Evolutionary conservation across 768 basidiomycete species (phyloP).

Genomic region (Nidula microcarpa): DNA sequence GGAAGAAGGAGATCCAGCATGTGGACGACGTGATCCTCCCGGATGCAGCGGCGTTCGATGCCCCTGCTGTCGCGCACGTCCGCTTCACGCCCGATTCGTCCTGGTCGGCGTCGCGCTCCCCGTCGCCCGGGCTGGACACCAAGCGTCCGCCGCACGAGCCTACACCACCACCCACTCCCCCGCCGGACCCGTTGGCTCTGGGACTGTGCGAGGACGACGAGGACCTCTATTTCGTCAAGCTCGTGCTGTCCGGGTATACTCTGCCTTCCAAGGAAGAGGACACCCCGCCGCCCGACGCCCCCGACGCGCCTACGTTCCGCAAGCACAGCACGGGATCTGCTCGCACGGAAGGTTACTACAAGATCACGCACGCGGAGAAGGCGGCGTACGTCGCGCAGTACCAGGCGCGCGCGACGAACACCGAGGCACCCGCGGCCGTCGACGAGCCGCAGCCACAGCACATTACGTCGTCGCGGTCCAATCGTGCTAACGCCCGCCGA

Average conservation of each 20-base stretch:
- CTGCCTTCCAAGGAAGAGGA: conserved; percentile 12
- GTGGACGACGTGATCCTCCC: conserved; percentile 50
- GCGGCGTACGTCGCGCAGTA: conserved; percentile 91
- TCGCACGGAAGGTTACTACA: conserved; percentile 93
- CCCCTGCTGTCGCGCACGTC: conserved; percentile 48
- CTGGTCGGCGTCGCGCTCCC: conserved; percentile 48
- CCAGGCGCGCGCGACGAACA: conserved; percentile 52
- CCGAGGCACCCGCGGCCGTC: conserved; percentile 38
- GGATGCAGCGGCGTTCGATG: conserved; percentile 44
- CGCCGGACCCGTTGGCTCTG: conserved; percentile 48
- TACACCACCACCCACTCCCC: conserved; percentile 40
- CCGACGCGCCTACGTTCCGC: conserved; percentile 53
- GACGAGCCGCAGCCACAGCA: conserved; percentile 49
- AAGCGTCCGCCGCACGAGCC: conserved; percentile 28
- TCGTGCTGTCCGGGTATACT: conserved; percentile 45
- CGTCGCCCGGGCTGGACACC: conserved; percentile 33
- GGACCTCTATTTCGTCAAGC: conserved; percentile 76
- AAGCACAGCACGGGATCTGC: conserved; percentile 84
- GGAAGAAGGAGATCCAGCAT: conserved; percentile 22
- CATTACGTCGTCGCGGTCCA: conserved; percentile 78
- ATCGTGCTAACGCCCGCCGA: conserved; percentile 88
- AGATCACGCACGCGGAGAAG: conserved; percentile 90
- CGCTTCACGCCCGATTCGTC: conserved; percentile 46
- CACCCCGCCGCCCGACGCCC: conserved; percentile 4
- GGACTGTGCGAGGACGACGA: conserved; percentile 84